Evolutionary conservation across 108 stramenopile genomes (phyloP), one percentile per base, ranked within the genome.

Genomic region (Nitzschia sp.): DNA sequence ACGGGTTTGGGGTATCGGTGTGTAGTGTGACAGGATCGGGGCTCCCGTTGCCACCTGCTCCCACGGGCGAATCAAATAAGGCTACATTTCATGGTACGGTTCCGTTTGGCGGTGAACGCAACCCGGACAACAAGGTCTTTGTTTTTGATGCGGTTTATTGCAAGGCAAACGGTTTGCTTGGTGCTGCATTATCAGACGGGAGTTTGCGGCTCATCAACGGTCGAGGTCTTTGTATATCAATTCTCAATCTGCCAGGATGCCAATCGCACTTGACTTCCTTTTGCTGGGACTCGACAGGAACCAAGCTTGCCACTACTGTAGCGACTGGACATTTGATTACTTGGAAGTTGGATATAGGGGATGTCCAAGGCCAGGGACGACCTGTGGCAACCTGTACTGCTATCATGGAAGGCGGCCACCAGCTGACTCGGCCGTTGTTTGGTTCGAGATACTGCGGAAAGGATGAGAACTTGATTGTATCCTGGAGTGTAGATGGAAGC

Each of bases 401-500:
- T 25, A 72, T 92, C 18, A 66, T 94, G 66, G 90, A 91, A 66
- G 90, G 93, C 35, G 82, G 88, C 19, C 93, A 94, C 46, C 70
- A 81, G 25, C 42, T 45, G 27, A 85, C 83, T 8, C 71, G 94
- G 31, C 87, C 91, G 24, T 54, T 95, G 26, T 95, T 87, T 84
- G 94, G 94, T 38, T 79, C 82, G 2, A 59, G 67, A 18, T 87
- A 86, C 51, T 84, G 68, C 68, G 86, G 85, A 32, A 38, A 65
- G 27, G 70, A 83, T 46, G 64, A 92, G 63, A 75, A 91, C 33
- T 67, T 91, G 48, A 54, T 94, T n/a, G 19, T 94, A 31, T 87
- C 93, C 3, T 94, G 93, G 93, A 85, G 93, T 26, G 84, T 92
- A 8, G 93, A 94, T 66, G 93, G 93, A 3, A 82, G 75, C 38